Evolutionary conservation across 2,329 filamentous ascomycete genomes (phyloP).

Genomic region (Fusarium xyrophilum): DNA sequence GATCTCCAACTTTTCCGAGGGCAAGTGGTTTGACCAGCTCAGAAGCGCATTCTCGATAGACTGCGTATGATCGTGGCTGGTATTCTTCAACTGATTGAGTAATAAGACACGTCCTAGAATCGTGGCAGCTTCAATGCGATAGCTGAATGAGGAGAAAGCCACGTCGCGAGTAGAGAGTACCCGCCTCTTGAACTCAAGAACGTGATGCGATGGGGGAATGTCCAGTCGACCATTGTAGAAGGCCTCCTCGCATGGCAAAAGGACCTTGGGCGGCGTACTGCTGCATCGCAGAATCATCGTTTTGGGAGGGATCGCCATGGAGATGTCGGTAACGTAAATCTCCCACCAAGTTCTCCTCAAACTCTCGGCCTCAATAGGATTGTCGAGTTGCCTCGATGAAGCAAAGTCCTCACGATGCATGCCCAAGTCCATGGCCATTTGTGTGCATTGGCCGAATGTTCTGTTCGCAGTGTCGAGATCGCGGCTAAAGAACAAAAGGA

Average conservation of each 20-base stretch:
- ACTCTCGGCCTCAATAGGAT: conserved; percentile 31
- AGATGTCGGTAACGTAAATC: conserved; percentile 32
- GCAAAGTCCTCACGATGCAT: conserved; percentile 28
- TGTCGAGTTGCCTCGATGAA: conserved; percentile 8
- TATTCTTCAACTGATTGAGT: conserved; percentile 16
- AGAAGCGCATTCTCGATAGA: conserved; percentile 34
- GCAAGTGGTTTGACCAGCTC: conserved; percentile 34
- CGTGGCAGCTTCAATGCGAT: conserved; percentile 32
- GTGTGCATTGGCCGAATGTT: conserved; percentile 9
- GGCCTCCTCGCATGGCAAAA: conserved; percentile 30
- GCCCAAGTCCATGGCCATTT: conserved; percentile 32
- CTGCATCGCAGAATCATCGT: conserved; percentile 26
- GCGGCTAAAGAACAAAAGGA: conserved; percentile 5
- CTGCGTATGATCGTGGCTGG: conserved; percentile 30
- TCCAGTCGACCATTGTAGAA: conserved; percentile 10
- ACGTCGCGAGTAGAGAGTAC: conserved; percentile 22
- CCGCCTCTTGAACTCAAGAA: conserved; percentile 28
- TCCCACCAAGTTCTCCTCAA: conserved; percentile 38
- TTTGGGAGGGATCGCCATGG: conserved; percentile 28
- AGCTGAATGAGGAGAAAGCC: conserved; percentile 34
- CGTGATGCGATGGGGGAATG: conserved; percentile 16
- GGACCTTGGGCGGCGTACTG: conserved; percentile 18
- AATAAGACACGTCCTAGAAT: conserved; percentile 31
- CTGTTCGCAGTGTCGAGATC: conserved; percentile 12
- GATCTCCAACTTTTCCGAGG: conserved; percentile 23